Evolutionary conservation across 2,329 filamentous ascomycete species (phyloP), one percentile per base, ranked within the genome.

Genomic region (Talaromyces sp.): DNA sequence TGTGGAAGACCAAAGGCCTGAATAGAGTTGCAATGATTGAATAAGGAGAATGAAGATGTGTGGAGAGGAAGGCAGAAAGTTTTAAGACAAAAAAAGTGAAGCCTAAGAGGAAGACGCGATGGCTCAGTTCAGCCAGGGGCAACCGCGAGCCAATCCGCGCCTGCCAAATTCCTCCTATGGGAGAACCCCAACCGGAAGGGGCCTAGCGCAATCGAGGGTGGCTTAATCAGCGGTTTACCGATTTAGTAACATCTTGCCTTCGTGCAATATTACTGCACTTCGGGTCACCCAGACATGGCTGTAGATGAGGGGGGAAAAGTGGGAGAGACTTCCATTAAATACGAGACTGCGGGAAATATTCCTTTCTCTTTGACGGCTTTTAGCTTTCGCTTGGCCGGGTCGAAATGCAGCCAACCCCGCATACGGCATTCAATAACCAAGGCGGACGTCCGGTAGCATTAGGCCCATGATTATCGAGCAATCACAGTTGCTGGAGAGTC

Each of bases 81-180:
- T n/a, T 54, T 19, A 9, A 24, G n/a, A 56, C 33, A 39, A 47
- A 47, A 63, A 60, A 54, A 54, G 37, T 60, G 37, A 41, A 59
- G 58, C 60, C 52, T 47, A 41, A 22, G 39, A 60, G 33, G 59
- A 50, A 65, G 43, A 31, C 58, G 50, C 54, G 62, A 39, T 33
- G 27, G 35, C 16, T 27, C 27, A 19, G 19, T 14, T 19, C 39
- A 37, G 56, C 62, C 54, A 57, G 58, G 63, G 63, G 58, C 22
- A 35, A 43, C 19, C n/a, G 59, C 63, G 45, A 43, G 33, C 63
- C 63, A 64, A 64, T 64, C 63, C 56, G 47, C 56, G 35, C 35
- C 56, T 60, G 63, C 63, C 63, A 60, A 64, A 64, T 64, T 35
- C 56, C 24, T 27, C 52, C 56, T 37, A 37, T 35, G 37, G 39